Evolutionary conservation across 2,329 filamentous ascomycete species (phyloP), one percentile per base, ranked within the genome.

Genomic region (Beauveria pseudobassiana): DNA sequence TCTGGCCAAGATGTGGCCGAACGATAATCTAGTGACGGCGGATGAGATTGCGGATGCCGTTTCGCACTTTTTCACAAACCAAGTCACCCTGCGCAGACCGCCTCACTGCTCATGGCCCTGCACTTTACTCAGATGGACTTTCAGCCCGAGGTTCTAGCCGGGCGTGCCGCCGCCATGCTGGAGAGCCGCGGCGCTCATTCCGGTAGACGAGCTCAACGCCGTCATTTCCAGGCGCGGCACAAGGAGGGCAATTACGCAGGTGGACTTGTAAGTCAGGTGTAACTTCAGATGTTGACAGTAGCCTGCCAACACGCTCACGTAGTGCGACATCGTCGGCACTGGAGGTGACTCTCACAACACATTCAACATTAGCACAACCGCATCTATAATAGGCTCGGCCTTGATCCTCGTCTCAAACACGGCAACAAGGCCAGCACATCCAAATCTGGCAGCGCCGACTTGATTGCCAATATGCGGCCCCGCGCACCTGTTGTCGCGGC

Each of bases 281-380:
- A 28, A 2, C 20, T 20, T 22, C 34, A 2, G 16, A 3, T 20
- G 9, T 26, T 5, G 12, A 24, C 14, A n/a, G 6, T 14, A 18
- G 30, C 62, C 65, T 65, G 43, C 67, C 64, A 40, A 40, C n/a
- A 34, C 20, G 3, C 7, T n/a, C 14, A 48, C 26, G 18, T 63
- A 86, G 79, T 87, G 93, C 73, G 95, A 99, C 74, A 98, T 99
- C 73, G 95, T 99, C 63, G 95, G 95, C 67, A 99, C 95, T 8
- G 95, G 95, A 67, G 95, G 95, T 71, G 95, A 99, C 78, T 88
- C 89, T 22, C 93, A 98, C 81, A 91, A 96, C 75, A 99, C 95
- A 40, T 99, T 96, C 85, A 99, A 99, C 75, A 93, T 99, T 73
- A 95, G 89, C 68, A 99, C 95, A 5, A 96, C 95, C 7, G 86